Percentiles rank a stretch among this genome's conserved stretches.
Conservation (phyloP, 495 filamentous ascomycete genomes). For the Aspergillus nanangensis region DNA sequence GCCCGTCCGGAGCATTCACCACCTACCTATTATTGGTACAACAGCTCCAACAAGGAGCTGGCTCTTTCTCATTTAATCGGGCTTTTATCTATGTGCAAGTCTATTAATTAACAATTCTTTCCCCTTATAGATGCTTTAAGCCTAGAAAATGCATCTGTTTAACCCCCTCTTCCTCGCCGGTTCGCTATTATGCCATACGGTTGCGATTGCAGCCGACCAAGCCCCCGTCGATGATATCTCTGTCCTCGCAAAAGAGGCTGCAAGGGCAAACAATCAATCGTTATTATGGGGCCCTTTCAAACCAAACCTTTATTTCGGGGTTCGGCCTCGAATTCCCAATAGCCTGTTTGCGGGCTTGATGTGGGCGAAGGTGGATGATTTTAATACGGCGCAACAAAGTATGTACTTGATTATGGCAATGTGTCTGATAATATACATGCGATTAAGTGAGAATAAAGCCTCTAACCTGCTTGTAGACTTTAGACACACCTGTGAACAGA, state of each 20-base stretch:
- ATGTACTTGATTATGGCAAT: conserved; percentile 38
- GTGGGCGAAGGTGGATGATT: conserved; percentile 87
- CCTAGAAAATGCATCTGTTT: conserved; percentile 28
- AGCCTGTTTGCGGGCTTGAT: conserved; percentile 80
- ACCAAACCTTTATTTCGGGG: conserved; percentile 93
- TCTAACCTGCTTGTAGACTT: conserved; percentile 53
- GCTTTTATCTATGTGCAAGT: conserved; percentile 5
- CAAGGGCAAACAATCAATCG: conserved; percentile 68
- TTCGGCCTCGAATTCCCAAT: conserved; percentile 81
- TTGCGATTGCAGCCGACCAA: conserved; percentile 28
- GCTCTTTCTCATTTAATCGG: no score
- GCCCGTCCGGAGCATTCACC: conserved; percentile 12
- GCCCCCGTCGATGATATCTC: conserved; percentile 30
- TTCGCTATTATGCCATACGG: conserved; percentile 26
- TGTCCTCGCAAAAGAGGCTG: conserved; percentile 36
- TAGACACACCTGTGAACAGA: conserved; percentile 92
- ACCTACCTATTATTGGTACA: conserved; percentile 8
- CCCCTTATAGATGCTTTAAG: conserved; percentile 20
- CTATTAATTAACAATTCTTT: conserved; percentile 11
- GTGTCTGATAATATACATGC: no score
- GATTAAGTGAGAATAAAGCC: no score
- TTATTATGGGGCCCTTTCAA: conserved; percentile 96
- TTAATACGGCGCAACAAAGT: conserved; percentile 73
- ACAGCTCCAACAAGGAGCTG: no score
- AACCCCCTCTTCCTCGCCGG: conserved; percentile 20